Conservation (phyloP, 2,329 filamentous ascomycete species). For the Arachnomyces sp. region DNA sequence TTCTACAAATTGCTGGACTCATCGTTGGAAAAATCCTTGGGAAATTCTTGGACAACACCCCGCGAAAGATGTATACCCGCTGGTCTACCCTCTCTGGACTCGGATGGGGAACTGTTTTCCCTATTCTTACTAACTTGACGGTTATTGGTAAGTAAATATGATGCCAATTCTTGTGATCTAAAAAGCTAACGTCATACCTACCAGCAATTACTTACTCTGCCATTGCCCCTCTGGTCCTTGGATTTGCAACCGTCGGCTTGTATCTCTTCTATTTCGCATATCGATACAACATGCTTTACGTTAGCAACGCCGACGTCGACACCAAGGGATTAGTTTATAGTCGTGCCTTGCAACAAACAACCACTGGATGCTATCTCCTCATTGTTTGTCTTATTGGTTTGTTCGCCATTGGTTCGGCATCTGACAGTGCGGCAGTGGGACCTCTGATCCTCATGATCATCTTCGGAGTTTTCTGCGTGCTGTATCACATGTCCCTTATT, state of each 20-base stretch:
- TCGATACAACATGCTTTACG: conserved; percentile 84
- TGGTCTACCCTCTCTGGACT: conserved; percentile 68
- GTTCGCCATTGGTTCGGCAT: conserved; percentile 62
- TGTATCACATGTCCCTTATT: conserved; percentile 68
- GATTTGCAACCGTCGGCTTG: conserved; percentile 73
- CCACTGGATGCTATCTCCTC: conserved; percentile 74
- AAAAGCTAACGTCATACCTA: conserved; percentile 10
- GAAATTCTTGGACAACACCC: conserved; percentile 66
- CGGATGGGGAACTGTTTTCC: conserved; percentile 77
- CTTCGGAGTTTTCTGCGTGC: conserved; percentile 64
- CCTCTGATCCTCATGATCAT: conserved; percentile 69
- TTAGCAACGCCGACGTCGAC: conserved; percentile 73
- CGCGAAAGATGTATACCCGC: conserved; percentile 69
- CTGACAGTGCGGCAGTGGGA: conserved; percentile 54
- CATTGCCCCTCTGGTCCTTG: conserved; percentile 77
- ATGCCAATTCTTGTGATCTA: conserved; percentile 7
- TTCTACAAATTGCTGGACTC: conserved; percentile 69
- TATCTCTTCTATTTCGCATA: conserved; percentile 79
- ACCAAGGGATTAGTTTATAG: conserved; percentile 84
- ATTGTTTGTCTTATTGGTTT: conserved; percentile 79
- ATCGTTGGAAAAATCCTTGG: conserved; percentile 67
- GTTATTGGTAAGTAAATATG: conserved; percentile 59
- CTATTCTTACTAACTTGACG: conserved; percentile 71
- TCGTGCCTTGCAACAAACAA: conserved; percentile 77
- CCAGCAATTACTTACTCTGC: conserved; percentile 75